Conservation (phyloP, 352 stramenopile species). For the Globisporangium yorkense region DNA sequence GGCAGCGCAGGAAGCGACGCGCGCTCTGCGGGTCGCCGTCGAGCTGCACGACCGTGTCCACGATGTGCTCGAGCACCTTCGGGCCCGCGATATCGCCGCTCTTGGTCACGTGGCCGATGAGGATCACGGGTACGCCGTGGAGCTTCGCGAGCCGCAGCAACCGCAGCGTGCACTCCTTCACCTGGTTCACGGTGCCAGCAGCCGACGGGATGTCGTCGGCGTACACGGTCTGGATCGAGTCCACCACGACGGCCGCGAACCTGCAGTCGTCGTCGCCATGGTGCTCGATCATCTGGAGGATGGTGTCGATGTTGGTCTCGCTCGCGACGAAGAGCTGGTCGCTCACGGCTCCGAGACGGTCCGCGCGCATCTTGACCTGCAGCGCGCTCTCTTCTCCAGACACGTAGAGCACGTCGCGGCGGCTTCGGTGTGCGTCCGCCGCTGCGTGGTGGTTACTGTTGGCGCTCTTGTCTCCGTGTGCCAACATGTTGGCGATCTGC, state of each 20-base stretch:
- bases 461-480: slow-evolving; percentile 8
- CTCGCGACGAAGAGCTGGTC: slow-evolving; percentile 72
- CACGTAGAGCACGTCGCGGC: slow-evolving; percentile 89
- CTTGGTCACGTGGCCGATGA: slow-evolving; percentile 98
- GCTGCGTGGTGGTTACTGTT: background rate
- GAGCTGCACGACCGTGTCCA: slow-evolving; percentile 96
- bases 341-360: slow-evolving; percentile 71
- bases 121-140: slow-evolving; percentile 86
- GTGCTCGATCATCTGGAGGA: slow-evolving; percentile 51
- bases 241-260: slow-evolving; percentile 87
- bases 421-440: background rate
- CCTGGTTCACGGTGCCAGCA: slow-evolving; percentile 89
- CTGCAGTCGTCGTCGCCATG: slow-evolving; percentile 5
- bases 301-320: slow-evolving; percentile 78
- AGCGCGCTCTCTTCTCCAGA: slow-evolving; percentile 95
- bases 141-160: slow-evolving; percentile 94
- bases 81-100: slow-evolving; percentile 94
- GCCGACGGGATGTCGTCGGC: slow-evolving; percentile 77
- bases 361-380: slow-evolving; percentile 92
- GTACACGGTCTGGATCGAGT: slow-evolving; percentile 97
- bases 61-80: slow-evolving; percentile 86
- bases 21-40: slow-evolving; percentile 86
- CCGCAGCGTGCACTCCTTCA: slow-evolving; percentile 93
- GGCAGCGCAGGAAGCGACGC: slow-evolving; percentile 88
- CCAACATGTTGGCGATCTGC: slow-evolving; percentile 90